Base-by-base conservation (phyloP, 495 filamentous ascomycete genomes). In the Penicillium bialowiezense region DNA sequence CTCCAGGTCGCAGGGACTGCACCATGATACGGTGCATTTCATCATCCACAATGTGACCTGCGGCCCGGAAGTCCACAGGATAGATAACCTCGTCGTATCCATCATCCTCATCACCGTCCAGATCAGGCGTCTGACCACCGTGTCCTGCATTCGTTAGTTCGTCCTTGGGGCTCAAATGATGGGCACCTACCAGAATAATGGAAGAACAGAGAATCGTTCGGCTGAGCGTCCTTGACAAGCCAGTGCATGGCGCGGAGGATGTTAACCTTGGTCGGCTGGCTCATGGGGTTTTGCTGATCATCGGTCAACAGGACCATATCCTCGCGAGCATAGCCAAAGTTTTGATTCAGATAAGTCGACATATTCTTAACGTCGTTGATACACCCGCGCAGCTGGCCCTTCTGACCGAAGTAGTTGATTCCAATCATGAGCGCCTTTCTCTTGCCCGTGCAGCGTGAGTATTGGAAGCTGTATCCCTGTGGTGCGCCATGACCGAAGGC, bases 21-120 rank as follows among this genome's bases (percentile, higher is more conserved):
- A 98, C 93, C 91, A 98, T 95, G 65, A 97, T 97, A 44, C 87
- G 79, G 65, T 98, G 93, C 90, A 98, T 96, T 72, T 97, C 92
- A 59, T 98, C 93, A 64, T 98, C 93, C 48, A 95, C 90, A 56
- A 98, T 96, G 66, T 97, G 93, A 3, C 93, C 93, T 34, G 86
- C 85, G 45, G 80, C 77, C 32, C 90, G 77, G 77, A 96, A 97
- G 65, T 98, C 93, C 4, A 97, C 90, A 3, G 93, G 93, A 65
- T 97, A 98, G 61, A 98, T 95, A 35, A 96, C 95, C 70, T 98
- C 93, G 59, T 98, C 93, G 60, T 96, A 96, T 50, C 92, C 92
- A 57, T 96, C 91, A 12, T 91, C 87, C 69, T 96, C 91, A 60
- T 96, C 91, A 12, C 91, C 93, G 55, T 97, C 92, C 12, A 91